Percentiles rank a stretch among this genome's conserved stretches.
Conservation (phyloP, 75 land plant genomes). For the Azolla pinnata region DNA sequence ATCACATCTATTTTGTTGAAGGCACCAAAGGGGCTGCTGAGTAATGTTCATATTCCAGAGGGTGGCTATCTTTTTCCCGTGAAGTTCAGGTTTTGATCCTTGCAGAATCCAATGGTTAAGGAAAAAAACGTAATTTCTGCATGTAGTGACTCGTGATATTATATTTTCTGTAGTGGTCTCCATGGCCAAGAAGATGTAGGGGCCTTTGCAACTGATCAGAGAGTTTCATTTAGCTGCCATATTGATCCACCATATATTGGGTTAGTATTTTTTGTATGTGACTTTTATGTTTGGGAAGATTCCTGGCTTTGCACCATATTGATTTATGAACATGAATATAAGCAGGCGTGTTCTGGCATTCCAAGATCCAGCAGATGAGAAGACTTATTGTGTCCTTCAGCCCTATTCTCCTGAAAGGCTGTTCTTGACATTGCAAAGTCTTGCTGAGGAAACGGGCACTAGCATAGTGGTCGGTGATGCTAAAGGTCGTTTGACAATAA, state of each 20-base stretch:
- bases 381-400: slow-evolving; percentile 58
- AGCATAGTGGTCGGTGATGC: slow-evolving; percentile 5
- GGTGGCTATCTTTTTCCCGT: slow-evolving; percentile 68
- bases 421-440: slow-evolving; percentile 18
- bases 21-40: slow-evolving; percentile 46
- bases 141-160: background rate
- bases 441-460: slow-evolving; percentile 14
- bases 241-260: slow-evolving; percentile 78
- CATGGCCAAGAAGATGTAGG: slow-evolving; percentile 30
- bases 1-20: slow-evolving; percentile 35
- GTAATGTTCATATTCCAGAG: slow-evolving; percentile 57
- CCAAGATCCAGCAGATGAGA: slow-evolving; percentile 45
- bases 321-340: background rate
- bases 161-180: slow-evolving; percentile 25
- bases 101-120: too few species aligned
- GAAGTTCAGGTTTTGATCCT: slow-evolving; percentile 60
- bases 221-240: slow-evolving; percentile 45
- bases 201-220: slow-evolving; percentile 16
- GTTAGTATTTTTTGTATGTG: too few species aligned
- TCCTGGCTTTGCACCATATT: background rate
- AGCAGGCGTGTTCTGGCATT: slow-evolving; percentile 63
- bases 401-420: slow-evolving; percentile 71
- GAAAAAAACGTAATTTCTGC: background rate
- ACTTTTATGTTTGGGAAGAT: background rate
- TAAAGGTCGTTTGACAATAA: slow-evolving; percentile 28